A percentile compares a stretch with the other conserved stretches of the same genome.
phyloP scores from a whole-genome alignment of 2,329 filamentous ascomycete species.

The Lojkania enalia region DNA sequence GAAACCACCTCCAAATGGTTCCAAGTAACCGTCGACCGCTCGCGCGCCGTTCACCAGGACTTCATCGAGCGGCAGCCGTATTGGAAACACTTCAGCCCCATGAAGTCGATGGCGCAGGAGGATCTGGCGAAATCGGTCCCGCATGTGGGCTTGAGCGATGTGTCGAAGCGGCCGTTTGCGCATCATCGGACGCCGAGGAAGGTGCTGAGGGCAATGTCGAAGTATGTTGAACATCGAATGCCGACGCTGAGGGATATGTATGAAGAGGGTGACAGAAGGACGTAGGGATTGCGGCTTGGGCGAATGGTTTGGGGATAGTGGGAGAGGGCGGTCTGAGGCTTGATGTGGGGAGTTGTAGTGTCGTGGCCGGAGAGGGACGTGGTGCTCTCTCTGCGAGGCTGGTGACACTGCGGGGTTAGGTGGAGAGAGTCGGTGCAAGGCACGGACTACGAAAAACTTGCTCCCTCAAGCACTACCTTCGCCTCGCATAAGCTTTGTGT shows the following conservation, averaged over 20 bases:
- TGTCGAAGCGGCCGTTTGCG: slow-evolving; percentile 40
- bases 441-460: too few relatives aligned
- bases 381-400: too few relatives aligned
- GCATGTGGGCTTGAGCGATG: slow-evolving; percentile 46
- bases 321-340: too few relatives aligned
- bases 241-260: background rate
- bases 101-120: slow-evolving; percentile 38
- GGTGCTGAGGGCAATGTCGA: slow-evolving; percentile 22
- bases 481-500: too few relatives aligned
- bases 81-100: slow-evolving; percentile 38
- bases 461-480: too few relatives aligned
- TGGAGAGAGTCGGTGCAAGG: too few relatives aligned
- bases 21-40: slow-evolving; percentile 46
- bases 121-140: slow-evolving; percentile 48
- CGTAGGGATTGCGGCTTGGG: too few relatives aligned
- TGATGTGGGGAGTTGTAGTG: too few relatives aligned
- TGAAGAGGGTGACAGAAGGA: slow-evolving; percentile 1
- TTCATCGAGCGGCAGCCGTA: slow-evolving; percentile 44
- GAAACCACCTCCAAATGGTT: slow-evolving; percentile 41
- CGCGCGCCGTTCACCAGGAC: slow-evolving; percentile 46
- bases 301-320: too few relatives aligned
- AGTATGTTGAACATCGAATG: background rate
- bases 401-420: too few relatives aligned
- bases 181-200: slow-evolving; percentile 37
- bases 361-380: too few relatives aligned